These are phyloP conservation scores for Colletotrichum gigasporum DNA, from an alignment of 2,329 filamentous ascomycete species.

Conservation along the genomic window DNA sequence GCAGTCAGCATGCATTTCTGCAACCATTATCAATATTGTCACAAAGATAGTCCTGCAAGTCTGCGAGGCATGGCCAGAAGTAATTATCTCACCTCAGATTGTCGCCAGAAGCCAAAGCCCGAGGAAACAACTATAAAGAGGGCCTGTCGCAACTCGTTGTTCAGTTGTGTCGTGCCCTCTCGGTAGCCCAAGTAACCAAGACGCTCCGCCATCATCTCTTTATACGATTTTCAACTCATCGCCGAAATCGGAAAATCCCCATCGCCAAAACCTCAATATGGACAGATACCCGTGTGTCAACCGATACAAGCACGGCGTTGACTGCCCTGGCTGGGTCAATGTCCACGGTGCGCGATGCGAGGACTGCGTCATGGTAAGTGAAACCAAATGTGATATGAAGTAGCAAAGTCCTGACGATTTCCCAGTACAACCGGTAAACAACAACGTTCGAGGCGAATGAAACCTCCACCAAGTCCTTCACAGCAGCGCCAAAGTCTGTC, in stretches of 20 bases:
- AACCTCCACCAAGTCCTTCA: background rate
- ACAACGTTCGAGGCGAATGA: background rate
- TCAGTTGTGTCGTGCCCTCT: background rate
- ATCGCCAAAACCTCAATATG: slow-evolving; percentile 1
- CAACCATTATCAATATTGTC: slow-evolving; percentile 1
- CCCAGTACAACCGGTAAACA: slow-evolving; percentile 23
- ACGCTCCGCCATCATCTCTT: no score
- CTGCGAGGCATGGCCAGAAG: background rate
- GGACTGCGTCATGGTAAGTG: slow-evolving; percentile 25
- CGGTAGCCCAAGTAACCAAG: background rate
- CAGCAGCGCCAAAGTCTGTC: background rate
- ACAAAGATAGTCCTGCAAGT: slow-evolving; percentile 2
- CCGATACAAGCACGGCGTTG: slow-evolving; percentile 29
- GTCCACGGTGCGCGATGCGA: slow-evolving; percentile 20
- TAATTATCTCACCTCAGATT: slow-evolving; percentile 1
- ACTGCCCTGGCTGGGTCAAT: slow-evolving; percentile 26
- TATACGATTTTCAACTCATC: background rate
- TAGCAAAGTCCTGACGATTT: background rate
- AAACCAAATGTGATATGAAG: background rate
- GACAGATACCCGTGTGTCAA: slow-evolving; percentile 28
- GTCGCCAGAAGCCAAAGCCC: background rate
- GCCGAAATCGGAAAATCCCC: background rate
- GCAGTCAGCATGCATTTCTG: slow-evolving; percentile 20
- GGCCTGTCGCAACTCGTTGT: background rate
- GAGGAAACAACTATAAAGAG: slow-evolving; percentile 21